These are phyloP conservation scores for Akanthomyces dipterigenus DNA, from an alignment of 2,329 filamentous ascomycete species.

Conservation along the genomic window DNA sequence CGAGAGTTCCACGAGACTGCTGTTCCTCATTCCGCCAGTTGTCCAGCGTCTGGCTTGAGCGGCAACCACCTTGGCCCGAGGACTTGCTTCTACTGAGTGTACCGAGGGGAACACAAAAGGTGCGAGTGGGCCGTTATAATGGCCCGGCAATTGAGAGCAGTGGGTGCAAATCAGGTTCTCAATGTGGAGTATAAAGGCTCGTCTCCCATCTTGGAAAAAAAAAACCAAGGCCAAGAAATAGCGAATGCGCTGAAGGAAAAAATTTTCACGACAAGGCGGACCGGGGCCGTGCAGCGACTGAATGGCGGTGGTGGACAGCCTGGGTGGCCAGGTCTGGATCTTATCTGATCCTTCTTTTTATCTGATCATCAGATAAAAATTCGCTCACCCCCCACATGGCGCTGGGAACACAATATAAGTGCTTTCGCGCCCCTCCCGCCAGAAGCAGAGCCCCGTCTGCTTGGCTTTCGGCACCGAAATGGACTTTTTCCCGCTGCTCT, in stretches of 20 bases:
- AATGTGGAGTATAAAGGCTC: conserved; percentile 6
- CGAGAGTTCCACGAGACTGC: not conserved
- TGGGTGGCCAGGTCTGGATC: conserved; percentile 21
- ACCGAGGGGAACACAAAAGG: not conserved
- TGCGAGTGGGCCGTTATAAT: conserved; percentile 1
- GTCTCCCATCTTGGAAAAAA: not conserved
- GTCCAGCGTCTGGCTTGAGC: too few species aligned
- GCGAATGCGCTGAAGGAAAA: not conserved
- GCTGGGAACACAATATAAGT: conserved; percentile 11
- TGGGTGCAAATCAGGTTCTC: not conserved
- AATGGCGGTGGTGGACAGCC: not conserved
- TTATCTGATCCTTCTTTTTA: conserved; percentile 40
- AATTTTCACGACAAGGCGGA: not conserved
- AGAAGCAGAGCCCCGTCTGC: not conserved
- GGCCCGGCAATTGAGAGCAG: conserved; percentile 6
- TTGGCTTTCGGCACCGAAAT: not conserved
- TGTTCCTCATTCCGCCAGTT: too few species aligned
- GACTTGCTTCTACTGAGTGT: not conserved
- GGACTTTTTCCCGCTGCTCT: not conserved
- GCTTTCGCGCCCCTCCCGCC: conserved; percentile 2
- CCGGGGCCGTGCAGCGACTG: not conserved
- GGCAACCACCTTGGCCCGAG: not conserved
- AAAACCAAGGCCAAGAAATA: not conserved
- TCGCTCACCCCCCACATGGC: conserved; percentile 31
- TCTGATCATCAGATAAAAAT: conserved; percentile 49